phyloP scores from a whole-genome alignment of 495 filamentous ascomycete species.

The Xylaria palmicola region DNA sequence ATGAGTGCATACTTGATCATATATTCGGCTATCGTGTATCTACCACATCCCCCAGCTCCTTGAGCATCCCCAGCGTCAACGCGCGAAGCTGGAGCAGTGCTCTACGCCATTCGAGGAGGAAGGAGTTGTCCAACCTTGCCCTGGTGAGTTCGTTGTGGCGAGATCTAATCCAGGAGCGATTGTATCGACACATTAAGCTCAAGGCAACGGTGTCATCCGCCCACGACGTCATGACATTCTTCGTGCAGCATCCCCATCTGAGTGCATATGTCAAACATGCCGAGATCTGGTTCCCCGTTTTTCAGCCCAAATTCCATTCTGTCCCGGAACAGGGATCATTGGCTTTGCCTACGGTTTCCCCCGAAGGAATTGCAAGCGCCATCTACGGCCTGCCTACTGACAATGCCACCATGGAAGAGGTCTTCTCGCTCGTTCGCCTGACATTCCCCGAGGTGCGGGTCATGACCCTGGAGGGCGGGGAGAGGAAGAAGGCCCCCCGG shows the following conservation, averaged over 20 bases:
- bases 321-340: constrained; percentile 31
- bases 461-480: constrained; percentile 73
- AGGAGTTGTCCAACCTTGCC: constrained; percentile 63
- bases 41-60: constrained; percentile 51
- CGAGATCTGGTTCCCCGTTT: constrained; percentile 73
- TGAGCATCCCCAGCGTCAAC: constrained; percentile 43
- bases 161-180: constrained; percentile 62
- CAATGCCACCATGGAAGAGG: constrained; percentile 67
- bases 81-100: constrained; percentile 61
- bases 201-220: constrained; percentile 64
- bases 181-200: constrained; percentile 72
- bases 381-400: constrained; percentile 56
- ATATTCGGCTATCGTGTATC: constrained; percentile 65
- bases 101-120: constrained; percentile 64
- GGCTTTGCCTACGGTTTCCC: constrained; percentile 45
- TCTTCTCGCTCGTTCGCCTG: constrained; percentile 57
- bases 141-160: constrained; percentile 62
- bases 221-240: constrained; percentile 55
- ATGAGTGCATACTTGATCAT: constrained; percentile 68
- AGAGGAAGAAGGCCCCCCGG: constrained; percentile 67
- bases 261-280: constrained; percentile 64
- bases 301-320: constrained; percentile 52
- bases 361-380: constrained; percentile 49
- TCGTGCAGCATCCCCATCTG: constrained; percentile 57
- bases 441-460: constrained; percentile 60